Evolutionary conservation across 1,284 basidiomycete genomes (phyloP).

Genomic region (Ustilago hordei): DNA sequence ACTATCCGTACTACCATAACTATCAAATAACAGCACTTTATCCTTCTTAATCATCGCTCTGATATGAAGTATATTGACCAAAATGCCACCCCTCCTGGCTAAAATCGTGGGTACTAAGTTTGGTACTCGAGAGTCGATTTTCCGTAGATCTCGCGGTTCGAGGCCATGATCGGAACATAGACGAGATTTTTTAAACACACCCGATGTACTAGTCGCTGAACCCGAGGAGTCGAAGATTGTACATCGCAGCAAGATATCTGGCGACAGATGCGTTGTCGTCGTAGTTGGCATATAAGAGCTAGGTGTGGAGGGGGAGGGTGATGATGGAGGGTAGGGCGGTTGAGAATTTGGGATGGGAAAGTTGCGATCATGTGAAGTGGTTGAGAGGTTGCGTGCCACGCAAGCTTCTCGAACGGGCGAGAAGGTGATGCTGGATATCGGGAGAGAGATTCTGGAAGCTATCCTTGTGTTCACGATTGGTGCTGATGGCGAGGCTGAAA

Average conservation of each 20-base stretch:
- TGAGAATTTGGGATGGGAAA: not conserved
- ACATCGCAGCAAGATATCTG: conserved; percentile 60
- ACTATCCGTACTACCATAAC: conserved; percentile 55
- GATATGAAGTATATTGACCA: conserved; percentile 89
- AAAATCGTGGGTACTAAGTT: conserved; percentile 93
- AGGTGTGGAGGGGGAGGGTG: not conserved
- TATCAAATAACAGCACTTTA: conserved; percentile 88
- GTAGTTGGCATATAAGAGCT: not conserved
- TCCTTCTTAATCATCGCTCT: conserved; percentile 94
- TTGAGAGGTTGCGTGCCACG: too few species aligned
- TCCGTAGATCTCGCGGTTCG: conserved; percentile 93
- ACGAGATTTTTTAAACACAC: conserved; percentile 88
- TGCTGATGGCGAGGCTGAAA: too few species aligned
- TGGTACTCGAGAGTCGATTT: conserved; percentile 92
- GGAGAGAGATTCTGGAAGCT: too few species aligned
- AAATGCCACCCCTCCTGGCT: conserved; percentile 84
- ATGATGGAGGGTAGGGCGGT: not conserved
- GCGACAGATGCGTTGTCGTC: conserved; percentile 50
- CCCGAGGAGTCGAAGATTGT: conserved; percentile 63
- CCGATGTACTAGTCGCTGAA: conserved; percentile 84
- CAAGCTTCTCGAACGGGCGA: too few species aligned
- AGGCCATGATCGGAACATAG: conserved; percentile 87
- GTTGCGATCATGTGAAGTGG: too few species aligned
- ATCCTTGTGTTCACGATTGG: too few species aligned
- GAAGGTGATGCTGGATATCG: too few species aligned